Conservation (phyloP, 345 rosid genomes). For the Populus deltoides region DNA sequence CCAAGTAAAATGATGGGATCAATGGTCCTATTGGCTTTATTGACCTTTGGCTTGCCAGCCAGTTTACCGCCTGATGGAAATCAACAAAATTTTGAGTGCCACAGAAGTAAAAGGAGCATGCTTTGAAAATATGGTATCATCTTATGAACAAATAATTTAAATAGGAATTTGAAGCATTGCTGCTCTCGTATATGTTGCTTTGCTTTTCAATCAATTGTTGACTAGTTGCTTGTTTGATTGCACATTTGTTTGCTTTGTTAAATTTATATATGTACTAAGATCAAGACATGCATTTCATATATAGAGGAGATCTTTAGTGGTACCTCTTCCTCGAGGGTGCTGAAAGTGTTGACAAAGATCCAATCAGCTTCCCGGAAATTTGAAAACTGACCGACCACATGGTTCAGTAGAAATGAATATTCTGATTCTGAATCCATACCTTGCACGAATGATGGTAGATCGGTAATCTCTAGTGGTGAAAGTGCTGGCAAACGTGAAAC, state of each 20-base stretch:
- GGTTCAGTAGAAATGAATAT: not conserved
- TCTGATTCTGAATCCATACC: not conserved
- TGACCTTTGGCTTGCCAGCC: constrained; percentile 6
- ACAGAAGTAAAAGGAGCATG: too few species aligned
- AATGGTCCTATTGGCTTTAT: constrained; percentile 52
- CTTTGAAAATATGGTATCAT: too few species aligned
- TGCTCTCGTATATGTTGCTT: too few species aligned
- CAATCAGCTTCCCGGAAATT: constrained; percentile 1
- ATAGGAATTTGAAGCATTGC: too few species aligned
- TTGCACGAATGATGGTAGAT: constrained; percentile 1
- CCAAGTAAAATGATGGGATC: constrained; percentile 55
- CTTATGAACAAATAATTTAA: too few species aligned
- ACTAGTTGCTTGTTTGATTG: constrained; percentile 9
- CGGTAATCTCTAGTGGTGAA: not conserved
- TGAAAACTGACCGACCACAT: not conserved
- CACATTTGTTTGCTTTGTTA: too few species aligned
- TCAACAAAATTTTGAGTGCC: too few species aligned
- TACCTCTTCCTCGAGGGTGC: constrained; percentile 50
- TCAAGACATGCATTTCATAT: too few species aligned
- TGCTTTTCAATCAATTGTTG: not conserved
- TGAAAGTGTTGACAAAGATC: constrained; percentile 10
- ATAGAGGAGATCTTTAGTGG: not conserved
- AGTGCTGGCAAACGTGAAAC: not conserved
- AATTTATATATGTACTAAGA: too few species aligned
- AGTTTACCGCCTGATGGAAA: too few species aligned